These are phyloP conservation scores for Talaromyces trachyspermus DNA, from an alignment of 495 filamentous ascomycete genomes.

Conservation along the genomic window DNA sequence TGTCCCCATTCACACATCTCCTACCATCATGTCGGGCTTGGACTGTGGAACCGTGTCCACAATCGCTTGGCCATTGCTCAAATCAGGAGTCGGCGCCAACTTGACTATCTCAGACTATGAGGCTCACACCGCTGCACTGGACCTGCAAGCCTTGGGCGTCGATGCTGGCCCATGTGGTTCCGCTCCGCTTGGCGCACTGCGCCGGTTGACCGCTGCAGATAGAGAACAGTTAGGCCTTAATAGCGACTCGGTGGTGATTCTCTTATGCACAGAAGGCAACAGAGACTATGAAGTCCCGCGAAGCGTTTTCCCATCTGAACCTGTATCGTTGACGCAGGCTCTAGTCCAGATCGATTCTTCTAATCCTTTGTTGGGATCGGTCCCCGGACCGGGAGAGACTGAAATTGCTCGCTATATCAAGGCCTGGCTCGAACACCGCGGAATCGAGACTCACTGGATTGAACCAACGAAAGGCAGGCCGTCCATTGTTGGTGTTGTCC, in stretches of 20 bases:
- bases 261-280: slow-evolving; percentile 42
- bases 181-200: slow-evolving; percentile 51
- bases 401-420: slow-evolving; percentile 32
- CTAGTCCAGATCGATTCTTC: slow-evolving; percentile 39
- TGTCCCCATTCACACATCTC: slow-evolving; percentile 35
- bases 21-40: slow-evolving; percentile 63
- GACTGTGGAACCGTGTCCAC: slow-evolving; percentile 59
- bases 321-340: slow-evolving; percentile 28
- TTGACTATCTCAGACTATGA: slow-evolving; percentile 51
- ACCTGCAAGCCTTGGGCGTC: slow-evolving; percentile 38
- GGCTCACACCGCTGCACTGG: slow-evolving; percentile 42
- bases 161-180: slow-evolving; percentile 59
- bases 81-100: slow-evolving; percentile 48
- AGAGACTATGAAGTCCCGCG: slow-evolving; percentile 21
- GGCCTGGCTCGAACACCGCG: slow-evolving; percentile 39
- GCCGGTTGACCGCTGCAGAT: slow-evolving; percentile 25
- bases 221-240: slow-evolving; percentile 24
- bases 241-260: slow-evolving; percentile 44
- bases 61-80: slow-evolving; percentile 52
- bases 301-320: slow-evolving; percentile 24
- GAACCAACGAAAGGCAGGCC: slow-evolving; percentile 34
- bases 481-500: slow-evolving; percentile 38
- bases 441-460: slow-evolving; percentile 36
- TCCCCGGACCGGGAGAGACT: slow-evolving; percentile 32
- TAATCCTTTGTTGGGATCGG: slow-evolving; percentile 31